These are phyloP conservation scores for Catenaria anguillulae DNA, from an alignment of 371 early-diverging fungal genomes.

Conservation along the genomic window DNA sequence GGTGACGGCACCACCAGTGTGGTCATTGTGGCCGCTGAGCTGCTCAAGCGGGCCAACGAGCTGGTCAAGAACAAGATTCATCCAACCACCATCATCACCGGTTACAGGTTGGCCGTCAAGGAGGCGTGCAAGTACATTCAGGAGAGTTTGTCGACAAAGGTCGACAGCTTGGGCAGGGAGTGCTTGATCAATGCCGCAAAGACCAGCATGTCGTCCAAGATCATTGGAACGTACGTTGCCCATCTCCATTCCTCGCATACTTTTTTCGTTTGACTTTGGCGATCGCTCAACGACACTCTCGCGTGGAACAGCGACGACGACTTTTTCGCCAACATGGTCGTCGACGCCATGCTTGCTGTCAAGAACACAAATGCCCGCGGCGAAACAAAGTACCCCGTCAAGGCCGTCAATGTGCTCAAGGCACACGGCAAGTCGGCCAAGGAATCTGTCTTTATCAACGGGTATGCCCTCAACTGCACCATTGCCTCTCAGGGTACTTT, in stretches of 20 bases:
- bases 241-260: no score
- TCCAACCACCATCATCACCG: conserved; percentile 96
- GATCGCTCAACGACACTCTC: conserved; percentile 7
- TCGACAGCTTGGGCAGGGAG: conserved; percentile 82
- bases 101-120: conserved; percentile 95
- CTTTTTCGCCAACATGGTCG: conserved; percentile 92
- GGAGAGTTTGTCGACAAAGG: conserved; percentile 84
- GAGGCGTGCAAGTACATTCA: conserved; percentile 98
- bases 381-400: conserved; percentile 89
- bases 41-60: conserved; percentile 92
- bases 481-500: conserved; percentile 64
- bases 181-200: conserved; percentile 92
- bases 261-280: background rate
- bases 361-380: conserved; percentile 72
- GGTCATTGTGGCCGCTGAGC: conserved; percentile 97
- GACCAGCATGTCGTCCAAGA: conserved; percentile 97
- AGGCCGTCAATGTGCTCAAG: conserved; percentile 97
- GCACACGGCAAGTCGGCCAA: conserved; percentile 93
- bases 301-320: conserved; percentile 78
- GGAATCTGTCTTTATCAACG: conserved; percentile 84
- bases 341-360: conserved; percentile 87
- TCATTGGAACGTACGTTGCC: conserved; percentile 59
- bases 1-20: conserved; percentile 99
- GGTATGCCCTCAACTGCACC: conserved; percentile 98
- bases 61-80: conserved; percentile 97